Evolutionary conservation across 2,329 filamentous ascomycete species (phyloP).

Genomic region (Microdochium nivale): DNA sequence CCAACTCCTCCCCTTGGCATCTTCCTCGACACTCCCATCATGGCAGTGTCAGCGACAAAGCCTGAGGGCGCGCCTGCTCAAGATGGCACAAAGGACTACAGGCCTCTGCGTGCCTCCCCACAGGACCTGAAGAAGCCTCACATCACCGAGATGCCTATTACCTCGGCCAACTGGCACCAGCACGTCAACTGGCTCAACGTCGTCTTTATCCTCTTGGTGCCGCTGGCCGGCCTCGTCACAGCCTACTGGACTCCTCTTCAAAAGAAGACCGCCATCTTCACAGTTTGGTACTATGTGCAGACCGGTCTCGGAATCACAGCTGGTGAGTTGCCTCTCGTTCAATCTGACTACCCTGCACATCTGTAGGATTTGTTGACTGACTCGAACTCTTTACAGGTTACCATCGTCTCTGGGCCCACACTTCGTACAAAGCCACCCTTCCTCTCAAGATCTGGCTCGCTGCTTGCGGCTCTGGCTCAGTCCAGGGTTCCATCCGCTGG

Average conservation of each 20-base stretch:
- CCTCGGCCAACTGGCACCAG: slow-evolving; percentile 77
- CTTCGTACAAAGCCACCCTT: slow-evolving; percentile 31
- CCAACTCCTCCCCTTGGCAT: neutral
- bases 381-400: slow-evolving; percentile 15
- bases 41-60: neutral
- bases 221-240: slow-evolving; percentile 62
- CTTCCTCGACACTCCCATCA: neutral
- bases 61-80: slow-evolving; percentile 5
- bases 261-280: slow-evolving; percentile 24
- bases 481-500: slow-evolving; percentile 40
- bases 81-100: slow-evolving; percentile 48
- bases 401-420: slow-evolving; percentile 32
- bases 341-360: neutral
- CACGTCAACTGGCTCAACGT: slow-evolving; percentile 94
- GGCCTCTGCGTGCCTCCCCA: slow-evolving; percentile 35
- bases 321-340: slow-evolving; percentile 9
- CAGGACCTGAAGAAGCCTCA: slow-evolving; percentile 64
- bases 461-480: slow-evolving; percentile 34
- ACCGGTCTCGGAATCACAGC: slow-evolving; percentile 25
- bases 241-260: slow-evolving; percentile 65
- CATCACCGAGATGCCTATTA: slow-evolving; percentile 77
- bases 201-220: slow-evolving; percentile 69
- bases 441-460: slow-evolving; percentile 39
- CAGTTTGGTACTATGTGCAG: slow-evolving; percentile 32
- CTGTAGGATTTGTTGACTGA: too few relatives aligned